Conservation (phyloP, 176 grass and related monocot species). For the Raddia guianensis region DNA sequence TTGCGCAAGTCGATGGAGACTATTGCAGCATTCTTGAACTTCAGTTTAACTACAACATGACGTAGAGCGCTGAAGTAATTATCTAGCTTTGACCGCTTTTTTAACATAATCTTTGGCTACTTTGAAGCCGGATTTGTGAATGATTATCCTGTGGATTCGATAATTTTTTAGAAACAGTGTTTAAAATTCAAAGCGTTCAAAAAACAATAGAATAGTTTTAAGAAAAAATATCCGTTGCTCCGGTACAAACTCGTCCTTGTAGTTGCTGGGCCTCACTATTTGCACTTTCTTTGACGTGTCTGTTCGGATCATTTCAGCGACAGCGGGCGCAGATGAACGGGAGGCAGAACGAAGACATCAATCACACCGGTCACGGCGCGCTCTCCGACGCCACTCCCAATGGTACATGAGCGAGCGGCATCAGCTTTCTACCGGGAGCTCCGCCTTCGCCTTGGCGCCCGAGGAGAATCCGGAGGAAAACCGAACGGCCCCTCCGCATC, state of each 20-base stretch:
- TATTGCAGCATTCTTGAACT: background rate
- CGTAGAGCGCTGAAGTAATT: too few species aligned
- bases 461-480: conserved; percentile 43
- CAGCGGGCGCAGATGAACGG: conserved; percentile 84
- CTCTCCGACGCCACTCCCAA: conserved; percentile 55
- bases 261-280: background rate
- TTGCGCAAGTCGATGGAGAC: background rate
- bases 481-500: background rate
- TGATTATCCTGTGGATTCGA: too few species aligned
- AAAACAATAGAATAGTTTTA: too few species aligned
- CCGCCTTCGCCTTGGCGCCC: conserved; percentile 34
- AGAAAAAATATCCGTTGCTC: too few species aligned
- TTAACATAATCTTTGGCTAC: too few species aligned
- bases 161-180: too few species aligned
- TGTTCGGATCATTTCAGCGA: conserved; percentile 57
- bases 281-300: conserved; percentile 24
- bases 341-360: conserved; percentile 64
- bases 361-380: conserved; percentile 33
- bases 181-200: too few species aligned
- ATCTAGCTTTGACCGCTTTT: too few species aligned
- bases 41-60: background rate
- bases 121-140: too few species aligned
- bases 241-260: background rate
- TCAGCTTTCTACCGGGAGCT: conserved; percentile 39
- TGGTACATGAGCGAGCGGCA: conserved; percentile 43